Base-by-base conservation (phyloP, 192 early-diverging fungal species). In the Umbelopsis sp. region DNA sequence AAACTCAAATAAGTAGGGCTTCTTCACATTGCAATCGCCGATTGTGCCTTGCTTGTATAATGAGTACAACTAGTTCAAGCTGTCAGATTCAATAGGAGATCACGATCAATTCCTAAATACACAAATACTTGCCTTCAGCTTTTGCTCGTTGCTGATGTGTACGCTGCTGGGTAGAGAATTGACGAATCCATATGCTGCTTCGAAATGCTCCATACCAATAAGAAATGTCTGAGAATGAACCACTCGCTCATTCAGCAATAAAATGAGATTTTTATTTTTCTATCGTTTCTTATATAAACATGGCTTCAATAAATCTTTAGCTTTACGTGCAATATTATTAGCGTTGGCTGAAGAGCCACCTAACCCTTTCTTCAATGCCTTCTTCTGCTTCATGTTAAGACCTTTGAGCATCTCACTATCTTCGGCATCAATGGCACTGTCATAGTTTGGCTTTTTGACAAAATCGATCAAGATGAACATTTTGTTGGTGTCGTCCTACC, bases 381-480 rank as follows among this genome's bases (percentile, higher is more conserved):
- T 82, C 59, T 87, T 84, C 65, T 82, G 73, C 38, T 74, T 71
- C 65, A 80, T 83, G 44, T 31, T 70, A 16, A 74, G 22, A 24
- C 74, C 80, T 32, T 77, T 71, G 49, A 83, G 54, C 67, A 77
- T 66, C 66, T 79, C 83, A 31, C 80, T 80, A 31, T 75, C 71
- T 7, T 45, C 65, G 41, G 26, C 52, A 31, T 71, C 52, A 5
- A 71, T 21, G 47, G 36, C 43, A n/a, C 31, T 16, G 21, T 45
- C 71, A 5, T 73, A 75, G 12, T 62, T 70, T 17, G 68, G 73
- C 22, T 65, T 29, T 80, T 98, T 90, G 71, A 85, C 75, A 68
- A 96, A 94, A 41, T 95, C 90, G 25, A 98, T 84, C 77, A 96
- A 82, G 47, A 95, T 88, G 88, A 98, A 98, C 97, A 98, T 98